phyloP scores from a whole-genome alignment of 306 rosid genomes.

The Malus fusca region DNA sequence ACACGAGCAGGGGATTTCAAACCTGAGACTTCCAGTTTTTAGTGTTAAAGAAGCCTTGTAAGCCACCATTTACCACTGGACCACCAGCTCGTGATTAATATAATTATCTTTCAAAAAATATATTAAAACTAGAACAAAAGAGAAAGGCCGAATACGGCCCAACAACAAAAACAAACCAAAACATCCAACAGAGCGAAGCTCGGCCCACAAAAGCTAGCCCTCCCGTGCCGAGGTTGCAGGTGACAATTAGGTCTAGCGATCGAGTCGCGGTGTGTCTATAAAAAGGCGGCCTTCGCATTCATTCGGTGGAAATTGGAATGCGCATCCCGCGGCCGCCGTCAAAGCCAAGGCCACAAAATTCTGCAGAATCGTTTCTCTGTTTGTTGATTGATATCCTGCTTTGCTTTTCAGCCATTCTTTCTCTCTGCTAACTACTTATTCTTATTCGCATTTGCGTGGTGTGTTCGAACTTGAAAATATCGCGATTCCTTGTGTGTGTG shows the following conservation, averaged over 20 bases:
- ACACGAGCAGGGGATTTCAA: rapidly evolving
- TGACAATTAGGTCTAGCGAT: not conserved
- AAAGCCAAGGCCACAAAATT: not conserved
- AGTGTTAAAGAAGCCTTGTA: no score
- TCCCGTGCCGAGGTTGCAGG: not conserved
- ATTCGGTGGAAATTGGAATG: not conserved
- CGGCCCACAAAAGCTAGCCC: not conserved
- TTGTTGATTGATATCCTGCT: no score
- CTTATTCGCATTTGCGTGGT: not conserved
- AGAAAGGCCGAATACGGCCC: no score
- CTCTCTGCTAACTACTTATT: not conserved
- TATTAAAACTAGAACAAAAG: no score
- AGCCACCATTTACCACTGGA: rapidly evolving
- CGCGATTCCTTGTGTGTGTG: not conserved
- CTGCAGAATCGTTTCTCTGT: not conserved
- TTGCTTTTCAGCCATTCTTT: no score
- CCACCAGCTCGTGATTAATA: no score
- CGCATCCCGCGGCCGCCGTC: not conserved
- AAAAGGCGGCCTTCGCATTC: not conserved
- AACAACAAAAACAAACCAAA: no score
- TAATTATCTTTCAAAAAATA: no score
- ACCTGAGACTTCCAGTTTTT: no score
- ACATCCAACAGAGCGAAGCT: no score
- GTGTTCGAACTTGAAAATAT: not conserved
- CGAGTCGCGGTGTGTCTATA: not conserved